Conservation (phyloP, 495 filamentous ascomycete species). For the Emericellopsis terricola region DNA sequence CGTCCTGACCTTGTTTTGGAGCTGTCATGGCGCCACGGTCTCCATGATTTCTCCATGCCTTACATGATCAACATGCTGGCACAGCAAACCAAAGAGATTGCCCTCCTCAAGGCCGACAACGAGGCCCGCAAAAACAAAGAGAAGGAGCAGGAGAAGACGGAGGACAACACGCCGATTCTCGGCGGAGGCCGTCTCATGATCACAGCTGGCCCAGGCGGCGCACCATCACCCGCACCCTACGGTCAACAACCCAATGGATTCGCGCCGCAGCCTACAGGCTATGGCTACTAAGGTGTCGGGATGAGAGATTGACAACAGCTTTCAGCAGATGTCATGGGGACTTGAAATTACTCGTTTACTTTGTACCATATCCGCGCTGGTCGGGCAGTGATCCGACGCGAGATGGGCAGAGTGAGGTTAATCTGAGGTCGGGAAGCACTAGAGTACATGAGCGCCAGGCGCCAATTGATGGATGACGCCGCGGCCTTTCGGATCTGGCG, state of each 20-base stretch:
- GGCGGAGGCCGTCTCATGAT: constrained; percentile 88
- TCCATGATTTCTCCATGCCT: constrained; percentile 97
- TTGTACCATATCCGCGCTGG: no score
- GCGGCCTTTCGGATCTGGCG: no score
- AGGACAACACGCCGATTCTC: constrained; percentile 87
- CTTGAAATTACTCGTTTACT: no score
- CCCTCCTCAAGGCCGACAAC: constrained; percentile 81
- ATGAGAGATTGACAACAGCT: no score
- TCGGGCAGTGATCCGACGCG: no score
- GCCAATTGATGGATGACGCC: no score
- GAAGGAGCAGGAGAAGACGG: constrained; percentile 66
- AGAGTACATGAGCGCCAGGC: no score
- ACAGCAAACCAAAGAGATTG: constrained; percentile 75
- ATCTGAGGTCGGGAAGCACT: no score
- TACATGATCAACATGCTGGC: constrained; percentile 98
- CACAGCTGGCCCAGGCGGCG: constrained; percentile 64
- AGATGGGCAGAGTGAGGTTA: no score
- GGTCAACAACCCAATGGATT: constrained; percentile 66
- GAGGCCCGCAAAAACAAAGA: constrained; percentile 90
- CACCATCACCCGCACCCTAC: constrained; percentile 42
- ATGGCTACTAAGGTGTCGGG: constrained; percentile 24
- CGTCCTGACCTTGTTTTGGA: constrained; percentile 83
- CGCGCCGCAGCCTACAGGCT: constrained; percentile 65
- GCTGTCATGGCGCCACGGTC: constrained; percentile 88
- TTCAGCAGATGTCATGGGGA: no score